A percentile compares a stretch with the other conserved stretches of the same genome.
Conservation (phyloP, 176 grass and related monocot genomes). For the Hordeum vulgare region DNA sequence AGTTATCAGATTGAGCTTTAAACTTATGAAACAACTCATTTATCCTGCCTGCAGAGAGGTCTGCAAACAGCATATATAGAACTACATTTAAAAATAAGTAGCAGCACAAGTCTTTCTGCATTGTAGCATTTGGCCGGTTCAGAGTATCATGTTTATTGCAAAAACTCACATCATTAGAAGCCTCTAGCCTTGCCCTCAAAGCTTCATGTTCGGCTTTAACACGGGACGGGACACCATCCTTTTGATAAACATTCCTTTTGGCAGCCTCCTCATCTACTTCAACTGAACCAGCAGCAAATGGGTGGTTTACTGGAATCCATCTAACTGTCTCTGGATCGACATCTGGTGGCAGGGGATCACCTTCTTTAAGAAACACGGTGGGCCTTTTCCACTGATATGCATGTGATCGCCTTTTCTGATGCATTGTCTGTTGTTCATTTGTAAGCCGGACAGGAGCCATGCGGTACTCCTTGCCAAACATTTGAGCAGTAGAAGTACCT, state of each 20-base stretch:
- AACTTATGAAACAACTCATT: neutral
- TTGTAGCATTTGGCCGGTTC: neutral
- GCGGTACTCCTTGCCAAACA: conserved; percentile 94
- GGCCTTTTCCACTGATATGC: conserved; percentile 94
- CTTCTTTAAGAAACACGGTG: conserved; percentile 94
- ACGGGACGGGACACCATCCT: conserved; percentile 73
- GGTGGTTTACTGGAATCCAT: conserved; percentile 90
- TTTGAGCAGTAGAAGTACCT: conserved; percentile 58
- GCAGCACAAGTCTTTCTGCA: neutral
- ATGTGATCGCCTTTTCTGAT: conserved; percentile 77
- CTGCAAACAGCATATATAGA: neutral
- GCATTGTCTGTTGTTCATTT: conserved; percentile 64
- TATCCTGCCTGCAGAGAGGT: neutral
- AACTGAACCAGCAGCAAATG: conserved; percentile 69
- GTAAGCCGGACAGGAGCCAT: conserved; percentile 77
- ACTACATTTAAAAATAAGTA: neutral
- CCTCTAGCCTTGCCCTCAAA: conserved; percentile 59
- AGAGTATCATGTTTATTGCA: neutral
- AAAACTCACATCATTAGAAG: conserved; percentile 52
- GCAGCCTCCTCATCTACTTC: conserved; percentile 82
- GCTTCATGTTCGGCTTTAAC: conserved; percentile 96
- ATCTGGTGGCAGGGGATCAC: conserved; percentile 76
- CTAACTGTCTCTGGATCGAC: conserved; percentile 82
- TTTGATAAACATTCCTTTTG: conserved; percentile 86
- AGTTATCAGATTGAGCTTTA: neutral